Percentiles rank a stretch among this genome's conserved stretches.
phyloP scores from a whole-genome alignment of 1,284 basidiomycete genomes.

The Amylostereum areolatum region DNA sequence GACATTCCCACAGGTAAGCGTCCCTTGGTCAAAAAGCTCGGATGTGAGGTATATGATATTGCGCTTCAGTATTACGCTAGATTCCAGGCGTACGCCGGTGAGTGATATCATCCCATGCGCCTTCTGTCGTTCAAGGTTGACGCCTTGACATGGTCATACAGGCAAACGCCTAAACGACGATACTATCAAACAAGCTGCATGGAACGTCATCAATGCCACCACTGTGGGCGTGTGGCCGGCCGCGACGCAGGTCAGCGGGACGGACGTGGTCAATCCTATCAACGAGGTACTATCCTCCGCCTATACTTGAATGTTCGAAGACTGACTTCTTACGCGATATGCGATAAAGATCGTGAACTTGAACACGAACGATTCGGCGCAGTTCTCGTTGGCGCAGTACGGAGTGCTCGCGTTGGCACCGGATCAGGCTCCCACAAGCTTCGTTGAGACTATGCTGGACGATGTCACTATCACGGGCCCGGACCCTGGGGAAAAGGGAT shows the following conservation, averaged over 20 bases:
- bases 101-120: neutral
- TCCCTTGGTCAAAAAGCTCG: too few species aligned
- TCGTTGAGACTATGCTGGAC: too few species aligned
- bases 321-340: too few species aligned
- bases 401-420: conserved; percentile 26
- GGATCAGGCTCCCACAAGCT: conserved; percentile 6
- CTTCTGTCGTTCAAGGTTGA: neutral
- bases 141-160: neutral
- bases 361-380: conserved; percentile 33
- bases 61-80: conserved; percentile 30
- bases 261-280: conserved; percentile 32
- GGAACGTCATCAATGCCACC: conserved; percentile 28
- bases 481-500: too few species aligned
- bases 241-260: conserved; percentile 28
- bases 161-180: conserved; percentile 27
- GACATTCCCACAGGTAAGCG: conserved; percentile 31
- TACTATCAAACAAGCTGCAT: conserved; percentile 31
- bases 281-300: conserved; percentile 30
- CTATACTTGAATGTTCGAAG: too few species aligned
- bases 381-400: conserved; percentile 31
- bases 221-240: conserved; percentile 30
- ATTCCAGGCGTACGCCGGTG: conserved; percentile 35
- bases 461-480: too few species aligned
- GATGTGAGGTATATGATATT: conserved; percentile 14
- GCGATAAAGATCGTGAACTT: conserved; percentile 31